A percentile compares a stretch with the other conserved stretches of the same genome.
Conservation (phyloP, 176 grass and related monocot genomes). For the Sorghum bicolor region DNA sequence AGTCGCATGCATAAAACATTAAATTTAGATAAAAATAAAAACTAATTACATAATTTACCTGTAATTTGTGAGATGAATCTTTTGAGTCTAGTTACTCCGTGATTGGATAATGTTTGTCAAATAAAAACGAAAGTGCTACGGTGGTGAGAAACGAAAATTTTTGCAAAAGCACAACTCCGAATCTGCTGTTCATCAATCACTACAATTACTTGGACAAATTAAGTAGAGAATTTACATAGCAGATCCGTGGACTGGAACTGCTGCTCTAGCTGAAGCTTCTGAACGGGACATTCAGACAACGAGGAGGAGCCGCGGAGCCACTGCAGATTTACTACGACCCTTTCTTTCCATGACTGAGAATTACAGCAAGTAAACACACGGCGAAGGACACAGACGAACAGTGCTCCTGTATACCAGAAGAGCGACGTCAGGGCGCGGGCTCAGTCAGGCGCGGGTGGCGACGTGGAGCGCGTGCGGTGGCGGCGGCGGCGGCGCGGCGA, state of each 20-base stretch:
- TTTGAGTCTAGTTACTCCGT: no score
- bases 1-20: no score
- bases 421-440: not conserved
- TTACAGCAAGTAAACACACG: not conserved
- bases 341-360: not conserved
- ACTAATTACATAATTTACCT: no score
- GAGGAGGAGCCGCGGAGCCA: not conserved
- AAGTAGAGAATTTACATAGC: not conserved
- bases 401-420: not conserved
- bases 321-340: not conserved
- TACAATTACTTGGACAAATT: not conserved
- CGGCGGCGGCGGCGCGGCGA: constrained; percentile 47
- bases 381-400: no score
- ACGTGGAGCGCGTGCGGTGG: constrained; percentile 62
- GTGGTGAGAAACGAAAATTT: no score
- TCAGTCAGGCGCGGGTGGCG: constrained; percentile 34
- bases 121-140: no score
- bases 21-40: no score
- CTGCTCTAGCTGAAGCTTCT: not conserved
- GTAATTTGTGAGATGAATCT: no score
- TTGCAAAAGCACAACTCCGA: no score
- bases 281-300: not conserved
- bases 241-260: not conserved
- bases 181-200: not conserved
- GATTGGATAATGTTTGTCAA: no score